phyloP scores from a whole-genome alignment of 176 grass and related monocot genomes.

The Oryza meyeriana region DNA sequence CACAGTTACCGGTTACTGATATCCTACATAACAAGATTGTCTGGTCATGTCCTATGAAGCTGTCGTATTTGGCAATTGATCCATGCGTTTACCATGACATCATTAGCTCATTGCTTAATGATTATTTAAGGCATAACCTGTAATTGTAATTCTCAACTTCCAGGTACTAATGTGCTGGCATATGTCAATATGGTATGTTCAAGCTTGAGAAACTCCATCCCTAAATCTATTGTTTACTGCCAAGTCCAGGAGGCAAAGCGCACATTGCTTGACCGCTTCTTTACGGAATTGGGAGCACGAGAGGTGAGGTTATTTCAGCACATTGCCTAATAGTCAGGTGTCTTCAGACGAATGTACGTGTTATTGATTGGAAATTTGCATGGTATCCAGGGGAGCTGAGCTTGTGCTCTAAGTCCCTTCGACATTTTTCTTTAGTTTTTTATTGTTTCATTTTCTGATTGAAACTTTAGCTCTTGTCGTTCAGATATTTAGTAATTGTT shows the following conservation, averaged over 20 bases:
- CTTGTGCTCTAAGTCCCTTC: not conserved
- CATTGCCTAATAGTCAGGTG: not conserved
- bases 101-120: not conserved
- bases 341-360: not conserved
- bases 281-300: conserved; percentile 87
- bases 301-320: conserved; percentile 48
- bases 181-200: conserved; percentile 92
- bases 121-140: not conserved
- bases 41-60: not conserved
- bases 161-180: conserved; percentile 84
- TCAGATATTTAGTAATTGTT: not conserved
- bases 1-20: not conserved
- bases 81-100: not conserved
- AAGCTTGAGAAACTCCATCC: conserved; percentile 90
- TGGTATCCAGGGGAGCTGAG: not conserved
- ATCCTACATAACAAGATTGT: not conserved
- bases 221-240: conserved; percentile 91
- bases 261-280: conserved; percentile 93
- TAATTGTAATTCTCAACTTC: conserved; percentile 23
- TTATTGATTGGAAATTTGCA: not conserved
- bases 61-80: not conserved
- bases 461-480: not conserved
- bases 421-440: not conserved
- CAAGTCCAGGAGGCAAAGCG: conserved; percentile 93
- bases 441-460: not conserved